Evolutionary conservation across 2,329 filamentous ascomycete species (phyloP).

Genomic region (Apiospora rasikravindrae): DNA sequence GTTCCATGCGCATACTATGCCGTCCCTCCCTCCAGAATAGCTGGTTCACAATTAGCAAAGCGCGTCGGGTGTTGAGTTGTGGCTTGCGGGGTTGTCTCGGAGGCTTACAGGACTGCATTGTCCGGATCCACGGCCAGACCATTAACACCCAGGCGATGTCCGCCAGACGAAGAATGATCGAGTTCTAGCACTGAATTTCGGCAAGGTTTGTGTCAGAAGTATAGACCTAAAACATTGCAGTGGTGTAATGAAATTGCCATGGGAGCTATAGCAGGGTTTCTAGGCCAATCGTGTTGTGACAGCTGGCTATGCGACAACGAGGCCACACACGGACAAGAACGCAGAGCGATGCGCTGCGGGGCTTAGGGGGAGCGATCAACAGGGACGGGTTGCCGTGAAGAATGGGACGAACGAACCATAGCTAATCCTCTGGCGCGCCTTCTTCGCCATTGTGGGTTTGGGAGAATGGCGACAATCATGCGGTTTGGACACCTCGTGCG

Average conservation of each 20-base stretch:
- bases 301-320: slow-evolving; percentile 6
- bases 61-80: not conserved
- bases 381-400: slow-evolving; percentile 20
- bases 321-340: slow-evolving; percentile 15
- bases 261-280: slow-evolving; percentile 3
- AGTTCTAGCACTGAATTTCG: slow-evolving; percentile 59
- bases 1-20: slow-evolving; percentile 95
- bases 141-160: slow-evolving; percentile 93
- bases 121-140: slow-evolving; percentile 85
- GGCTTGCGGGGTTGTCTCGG: slow-evolving; percentile 16
- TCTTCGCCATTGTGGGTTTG: slow-evolving; percentile 61
- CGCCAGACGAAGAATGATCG: slow-evolving; percentile 67
- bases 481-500: not conserved
- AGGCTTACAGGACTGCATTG: slow-evolving; percentile 81
- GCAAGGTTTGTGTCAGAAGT: slow-evolving; percentile 23
- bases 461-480: slow-evolving; percentile 17
- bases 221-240: slow-evolving; percentile 27
- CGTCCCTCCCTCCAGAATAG: slow-evolving; percentile 95
- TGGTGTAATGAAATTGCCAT: slow-evolving; percentile 4
- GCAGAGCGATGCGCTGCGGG: slow-evolving; percentile 31
- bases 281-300: not conserved
- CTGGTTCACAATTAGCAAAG: slow-evolving; percentile 49
- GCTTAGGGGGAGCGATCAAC: slow-evolving; percentile 29
- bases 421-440: slow-evolving; percentile 69
- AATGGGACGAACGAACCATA: slow-evolving; percentile 56